Base-by-base conservation (phyloP, 2,329 filamentous ascomycete genomes). In the Ophiostoma ulmi region DNA sequence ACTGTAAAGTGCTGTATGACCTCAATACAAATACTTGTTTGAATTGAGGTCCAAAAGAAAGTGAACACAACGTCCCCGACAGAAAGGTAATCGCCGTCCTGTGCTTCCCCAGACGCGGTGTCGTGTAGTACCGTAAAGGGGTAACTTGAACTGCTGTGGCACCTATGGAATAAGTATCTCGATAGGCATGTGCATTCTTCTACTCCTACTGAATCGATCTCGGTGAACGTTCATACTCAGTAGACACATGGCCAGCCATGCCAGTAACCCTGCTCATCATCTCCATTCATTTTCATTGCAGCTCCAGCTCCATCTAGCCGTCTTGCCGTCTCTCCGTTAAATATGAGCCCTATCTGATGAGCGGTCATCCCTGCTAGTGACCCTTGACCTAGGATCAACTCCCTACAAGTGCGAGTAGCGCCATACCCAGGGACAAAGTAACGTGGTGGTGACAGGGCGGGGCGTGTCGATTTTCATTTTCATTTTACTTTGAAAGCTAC, bases 31-130 rank as follows among this genome's bases (percentile, higher is more conserved):
- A 8, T 48, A 26, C 5, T 5, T 4, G 22, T 8, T 22, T 55
- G 48, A 10, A 55, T 44, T 6, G 6, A 22, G 10, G 3, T 11
- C 5, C 7, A 22, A 31, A 31, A 26, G 14, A 63, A 20, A 3
- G 22, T 17, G 26, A 22, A 13, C 63, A 65, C 63, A 65, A 65
- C 63, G 63, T 65, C 63, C 63, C 63, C 63, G 63, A 65, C 63
- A 22, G 61, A 67, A 44, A 35, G 36, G 63, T 31, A 67, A 31
- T 67, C 65, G 65, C 65, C 65, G 65, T 67, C 65, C 65, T 67
- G 65, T 67, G 39, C 38, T 41, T 67, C 39, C 65, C 38, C 39
- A 65, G 63, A 39, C 13, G 63, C 36, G 5, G 36, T 39, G 36
- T 22, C 20, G 63, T 13, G 61, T 38, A 14, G 63, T 5, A 65